phyloP scores from a whole-genome alignment of 1,284 basidiomycete species.

The Rhizoctonia solani region DNA sequence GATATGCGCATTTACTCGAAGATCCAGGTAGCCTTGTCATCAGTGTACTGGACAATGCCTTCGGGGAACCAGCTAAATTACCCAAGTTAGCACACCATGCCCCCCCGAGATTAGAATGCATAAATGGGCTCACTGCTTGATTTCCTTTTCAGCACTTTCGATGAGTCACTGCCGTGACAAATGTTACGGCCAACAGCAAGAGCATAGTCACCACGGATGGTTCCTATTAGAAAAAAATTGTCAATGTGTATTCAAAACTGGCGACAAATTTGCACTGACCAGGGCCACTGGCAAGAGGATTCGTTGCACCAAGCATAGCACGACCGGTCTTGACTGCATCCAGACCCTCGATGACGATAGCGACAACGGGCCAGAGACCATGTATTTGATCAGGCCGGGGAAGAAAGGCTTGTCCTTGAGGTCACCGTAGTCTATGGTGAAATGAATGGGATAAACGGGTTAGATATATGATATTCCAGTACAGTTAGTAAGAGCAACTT shows the following conservation, averaged over 20 bases:
- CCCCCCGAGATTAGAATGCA: not conserved
- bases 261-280: conserved; percentile 54
- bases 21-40: conserved; percentile 72
- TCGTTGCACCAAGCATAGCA: conserved; percentile 94
- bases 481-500: too few species aligned
- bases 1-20: conserved; percentile 65
- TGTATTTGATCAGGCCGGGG: conserved; percentile 90
- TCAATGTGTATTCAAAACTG: conserved; percentile 6
- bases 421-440: conserved; percentile 82
- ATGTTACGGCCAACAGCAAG: conserved; percentile 93
- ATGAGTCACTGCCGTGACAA: conserved; percentile 95
- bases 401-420: conserved; percentile 92
- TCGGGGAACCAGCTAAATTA: conserved; percentile 79
- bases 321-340: conserved; percentile 97
- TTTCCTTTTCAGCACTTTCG: conserved; percentile 90
- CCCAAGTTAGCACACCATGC: conserved; percentile 41
- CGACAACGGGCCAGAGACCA: conserved; percentile 96
- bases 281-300: conserved; percentile 88
- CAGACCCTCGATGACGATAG: conserved; percentile 96
- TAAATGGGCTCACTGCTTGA: conserved; percentile 69
- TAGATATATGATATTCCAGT: not conserved
- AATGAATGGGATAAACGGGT: conserved; percentile 3
- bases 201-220: conserved; percentile 91
- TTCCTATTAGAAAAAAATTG: conserved; percentile 53
- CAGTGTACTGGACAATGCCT: conserved; percentile 76